Base-by-base conservation (phyloP, 2,329 filamentous ascomycete species). In the Aureobasidium sp. region DNA sequence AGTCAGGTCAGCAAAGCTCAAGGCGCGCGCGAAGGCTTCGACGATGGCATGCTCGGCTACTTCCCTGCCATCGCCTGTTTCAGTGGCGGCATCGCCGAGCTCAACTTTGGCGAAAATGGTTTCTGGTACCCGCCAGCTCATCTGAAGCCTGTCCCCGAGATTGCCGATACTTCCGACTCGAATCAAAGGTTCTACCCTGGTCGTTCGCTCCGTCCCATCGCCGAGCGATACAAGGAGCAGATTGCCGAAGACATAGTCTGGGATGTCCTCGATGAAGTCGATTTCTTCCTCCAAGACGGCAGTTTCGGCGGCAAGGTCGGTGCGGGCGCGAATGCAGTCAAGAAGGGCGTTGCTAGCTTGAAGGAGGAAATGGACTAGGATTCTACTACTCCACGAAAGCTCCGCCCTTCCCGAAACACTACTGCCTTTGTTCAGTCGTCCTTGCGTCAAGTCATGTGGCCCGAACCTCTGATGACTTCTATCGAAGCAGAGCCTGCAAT, bases 1-100 rank as follows among this genome's bases (percentile, higher is more conserved):
- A 96, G 90, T 5, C 86, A 85, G 64, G 87, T 88, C 5, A 83
- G 86, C 64, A 78, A 82, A 6, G 86, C 89, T 66, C 82, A 88
- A 45, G 90, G 89, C 14, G 91, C 90, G 20, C 82, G 94, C 55
- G 89, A 94, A 65, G 91, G 91, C 31, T 85, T 96, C 65, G 94
- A 99, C 71, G 94, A 99, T 70, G 94, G 93, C 39, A 89, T 94
- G 82, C 83, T 97, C 1, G 95, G 94, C 12, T 99, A 99, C 76
- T 96, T 96, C 71, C 94, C 94, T 1, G 90, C 92, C 25, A 86
- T 99, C 22, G 94, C 91, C 68, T 89, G 94, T 25, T 97, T 97
- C 76, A 87, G 89, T 48, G 93, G 92, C 58, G 94, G 93, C 27
- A 89, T 92, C 1, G 92, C 89, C 17, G 90, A 97, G 73, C 87